Evolutionary conservation across 176 grass and related monocot species (phyloP).

Genomic region (Cenchrus americanus): DNA sequence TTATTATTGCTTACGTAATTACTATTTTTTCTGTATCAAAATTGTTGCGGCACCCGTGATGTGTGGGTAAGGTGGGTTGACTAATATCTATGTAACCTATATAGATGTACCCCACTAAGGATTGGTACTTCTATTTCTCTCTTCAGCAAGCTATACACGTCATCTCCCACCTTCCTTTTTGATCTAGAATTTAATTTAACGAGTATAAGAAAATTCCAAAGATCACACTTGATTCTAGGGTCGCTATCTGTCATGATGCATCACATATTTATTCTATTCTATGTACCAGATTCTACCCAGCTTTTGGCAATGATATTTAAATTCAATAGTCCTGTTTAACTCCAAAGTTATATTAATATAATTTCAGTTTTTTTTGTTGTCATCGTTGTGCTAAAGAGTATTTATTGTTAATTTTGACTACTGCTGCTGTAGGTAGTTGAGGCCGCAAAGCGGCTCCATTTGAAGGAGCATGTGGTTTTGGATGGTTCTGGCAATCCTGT

Average conservation of each 20-base stretch:
- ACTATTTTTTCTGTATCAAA: neutral
- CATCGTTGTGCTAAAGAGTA: neutral
- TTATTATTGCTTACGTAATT: neutral
- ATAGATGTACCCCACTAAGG: no score
- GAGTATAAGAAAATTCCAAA: neutral
- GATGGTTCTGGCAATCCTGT: constrained; percentile 94
- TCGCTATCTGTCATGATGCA: neutral
- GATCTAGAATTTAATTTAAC: neutral
- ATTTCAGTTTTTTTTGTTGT: neutral
- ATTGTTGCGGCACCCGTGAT: neutral
- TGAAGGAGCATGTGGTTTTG: constrained; percentile 90
- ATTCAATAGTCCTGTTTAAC: neutral
- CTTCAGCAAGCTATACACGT: no score
- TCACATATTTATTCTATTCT: neutral
- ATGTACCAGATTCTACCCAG: neutral
- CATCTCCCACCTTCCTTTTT: no score
- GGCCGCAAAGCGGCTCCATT: constrained; percentile 83
- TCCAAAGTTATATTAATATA: neutral
- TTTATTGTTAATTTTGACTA: neutral
- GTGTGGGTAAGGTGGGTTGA: neutral
- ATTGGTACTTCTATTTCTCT: no score
- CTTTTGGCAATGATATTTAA: neutral
- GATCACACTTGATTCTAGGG: neutral
- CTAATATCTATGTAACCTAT: no score
- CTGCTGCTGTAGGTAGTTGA: constrained; percentile 75